phyloP scores from a whole-genome alignment of 148 eudicot genomes.

The Limonium bicolor region DNA sequence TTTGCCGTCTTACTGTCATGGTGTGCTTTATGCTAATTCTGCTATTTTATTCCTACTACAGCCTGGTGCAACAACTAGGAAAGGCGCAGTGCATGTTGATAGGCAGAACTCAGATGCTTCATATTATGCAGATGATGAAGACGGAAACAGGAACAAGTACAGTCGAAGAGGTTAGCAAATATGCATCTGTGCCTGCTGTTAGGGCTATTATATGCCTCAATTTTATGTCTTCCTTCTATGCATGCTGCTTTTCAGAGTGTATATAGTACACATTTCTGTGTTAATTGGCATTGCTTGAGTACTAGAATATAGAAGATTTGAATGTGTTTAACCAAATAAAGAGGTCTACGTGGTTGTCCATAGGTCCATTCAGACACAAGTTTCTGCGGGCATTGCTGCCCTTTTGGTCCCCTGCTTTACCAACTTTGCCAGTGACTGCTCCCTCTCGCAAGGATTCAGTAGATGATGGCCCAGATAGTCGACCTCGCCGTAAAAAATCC shows the following conservation, averaged over 20 bases:
- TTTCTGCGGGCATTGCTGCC: slow-evolving; percentile 72
- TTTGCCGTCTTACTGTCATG: neutral
- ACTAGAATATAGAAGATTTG: neutral
- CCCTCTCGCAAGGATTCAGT: slow-evolving; percentile 66
- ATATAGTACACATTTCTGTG: no score
- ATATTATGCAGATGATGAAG: slow-evolving; percentile 96
- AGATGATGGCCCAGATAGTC: slow-evolving; percentile 61
- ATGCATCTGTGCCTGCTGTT: no score
- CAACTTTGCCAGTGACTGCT: slow-evolving; percentile 86
- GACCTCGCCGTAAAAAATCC: slow-evolving; percentile 49
- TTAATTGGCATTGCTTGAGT: no score
- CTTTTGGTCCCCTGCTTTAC: slow-evolving; percentile 89
- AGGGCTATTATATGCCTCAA: no score
- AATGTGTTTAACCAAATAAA: neutral
- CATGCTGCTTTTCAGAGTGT: no score
- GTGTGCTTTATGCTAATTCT: neutral
- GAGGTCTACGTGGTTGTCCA: neutral
- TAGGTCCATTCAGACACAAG: slow-evolving; percentile 80
- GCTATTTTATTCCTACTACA: slow-evolving; percentile 17
- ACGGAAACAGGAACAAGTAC: slow-evolving; percentile 74
- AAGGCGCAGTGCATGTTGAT: slow-evolving; percentile 56
- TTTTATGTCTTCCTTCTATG: no score
- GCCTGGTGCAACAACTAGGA: slow-evolving; percentile 89
- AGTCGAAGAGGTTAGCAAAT: slow-evolving; percentile 51
- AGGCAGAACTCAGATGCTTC: slow-evolving; percentile 75